Base-by-base conservation (phyloP, 2,329 filamentous ascomycete species). In the Domatiomyces catenatus region DNA sequence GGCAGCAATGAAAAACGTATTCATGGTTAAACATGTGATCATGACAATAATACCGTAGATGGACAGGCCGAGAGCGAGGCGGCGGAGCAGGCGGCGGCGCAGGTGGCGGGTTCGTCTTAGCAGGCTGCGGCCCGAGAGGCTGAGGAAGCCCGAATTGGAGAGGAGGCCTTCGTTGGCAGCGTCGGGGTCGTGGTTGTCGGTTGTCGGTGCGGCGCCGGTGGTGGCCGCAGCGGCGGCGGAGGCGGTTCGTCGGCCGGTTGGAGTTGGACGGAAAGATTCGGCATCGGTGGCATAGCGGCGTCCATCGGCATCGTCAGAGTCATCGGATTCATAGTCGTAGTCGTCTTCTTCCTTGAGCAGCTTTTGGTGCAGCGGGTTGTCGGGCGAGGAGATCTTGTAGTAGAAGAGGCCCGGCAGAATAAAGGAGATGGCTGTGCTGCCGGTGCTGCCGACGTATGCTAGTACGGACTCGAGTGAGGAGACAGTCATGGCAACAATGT, bases 321-420 rank as follows among this genome's bases (percentile, higher is more conserved):
- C 63, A 12, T 60, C 66, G 12, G 67, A 64, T 54, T 78, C 69
- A 39, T 77, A 77, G 1, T 72, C 73, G 22, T 74, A 74, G 47
- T 84, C 83, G 60, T 96, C 92, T 58, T 95, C 87, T 61, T 92
- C 88, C 65, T 96, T 96, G 55, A 87, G 72, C 8, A 96, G 72
- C 12, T 84, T 79, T 64, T 94, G 90, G 60, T 95, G 88, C 55
- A 90, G 80, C 24, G 82, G 76, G 44, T 86, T 90, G 50, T 94
- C 84, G 0, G 92, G 92, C 20, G 86, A 81, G 10, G 87, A 93
- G 53, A 98, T 96, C 68, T 96, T 96, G 71, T 96, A 98, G 68
- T 96, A 98, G 67, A 98, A 98, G 3, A 98, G 69, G 0, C 92
- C 92, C 0, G 92, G 92, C 0, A 98, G 75, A 57, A 98, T 96